Evolutionary conservation across 768 basidiomycete species (phyloP), one percentile per base, ranked within the genome.

Genomic region (Phallus indusiatus): DNA sequence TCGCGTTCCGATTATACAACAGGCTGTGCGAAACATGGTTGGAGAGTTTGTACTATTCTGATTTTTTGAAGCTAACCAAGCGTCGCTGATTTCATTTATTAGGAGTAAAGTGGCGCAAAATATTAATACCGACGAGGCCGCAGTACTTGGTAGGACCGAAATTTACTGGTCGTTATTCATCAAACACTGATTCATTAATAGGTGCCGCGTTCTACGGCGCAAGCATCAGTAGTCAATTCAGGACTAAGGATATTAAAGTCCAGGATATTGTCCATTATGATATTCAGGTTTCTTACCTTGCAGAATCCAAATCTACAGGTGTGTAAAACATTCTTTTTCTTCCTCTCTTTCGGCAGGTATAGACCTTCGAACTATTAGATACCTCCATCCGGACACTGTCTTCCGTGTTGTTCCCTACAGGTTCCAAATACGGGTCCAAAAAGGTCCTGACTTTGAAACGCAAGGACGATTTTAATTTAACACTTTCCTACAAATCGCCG

Each of bases 121-220:
- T 64, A 90, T 99, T 61, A 98, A 99, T 69, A 87, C 95, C 0
- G 96, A 98, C 68, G 96, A 99, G 73, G 90, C 93, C 0, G 90
- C 88, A 22, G 95, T 97, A 18, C 81, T 99, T 48, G 93, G 88
- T 78, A 69, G 20, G 64, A 53, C 48, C 9, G 17, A 1, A 37
- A 1, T 34, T 50, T 28, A 20, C n/a, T 56, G 28, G 24, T 56
- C 54, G 65, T 57, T 57, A 61, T 47, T 54, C 21, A 28, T 7
- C 7, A 28, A 28, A 28, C 28, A 42, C 52, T 36, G 34, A 12
- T 6, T 35, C 1, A 7, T 28, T 34, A 18, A 22, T 55, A 76
- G 83, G 86, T 47, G 94, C 95, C 21, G 95, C 90, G 1, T 84
- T 96, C 53, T 85, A 95, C 62, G 96, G 94, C 16, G 95, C 96